Base-by-base conservation (phyloP, 164 flowering plant species). In the Magnolia sinica region DNA sequence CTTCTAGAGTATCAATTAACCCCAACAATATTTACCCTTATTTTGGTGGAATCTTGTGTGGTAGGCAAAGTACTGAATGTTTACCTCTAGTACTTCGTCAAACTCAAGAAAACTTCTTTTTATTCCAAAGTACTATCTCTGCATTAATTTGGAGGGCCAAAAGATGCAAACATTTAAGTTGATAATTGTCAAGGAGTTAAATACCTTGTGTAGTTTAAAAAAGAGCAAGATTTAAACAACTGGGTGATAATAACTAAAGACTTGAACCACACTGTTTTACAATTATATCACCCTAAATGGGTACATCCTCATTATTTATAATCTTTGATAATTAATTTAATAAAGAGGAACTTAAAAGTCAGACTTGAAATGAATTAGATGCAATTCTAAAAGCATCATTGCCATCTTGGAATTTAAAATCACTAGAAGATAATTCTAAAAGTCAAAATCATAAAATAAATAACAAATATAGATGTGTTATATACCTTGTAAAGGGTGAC, bases 1-100 rank as follows among this genome's bases (percentile, higher is more conserved):
- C 24, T 23, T 23, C 1, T 0, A 23, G 24, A 23, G 24, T 23
- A 23, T 23, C 24, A 23, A 23, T 23, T 23, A 23, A 23, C 24
- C 24, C 24, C 24, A 23, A 23, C 24, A 23, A 0, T 23, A 23
- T 23, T 23, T 23, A 23, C 24, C 24, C 24, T 23, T 23, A 1
- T 23, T 23, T 23, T 23, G 24, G 24, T 23, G 24, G 24, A 23
- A 23, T 23, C 24, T 23, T 23, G 24, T 23, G 24, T 23, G 24
- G 24, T 23, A 23, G 24, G 24, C 1, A 8, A n/a, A 74, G 55
- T 68, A 52, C 61, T 8, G 55, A 77, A 78, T 50, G 24, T 79
- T 52, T 83, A 96, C 99, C 99, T 96, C 99, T 76, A 96, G 81
- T 50, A 96, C 99, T 91, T 96, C 99, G 84, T 96, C 99, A 80